phyloP scores from a whole-genome alignment of 768 basidiomycete species.

The Boletus huronensis region DNA sequence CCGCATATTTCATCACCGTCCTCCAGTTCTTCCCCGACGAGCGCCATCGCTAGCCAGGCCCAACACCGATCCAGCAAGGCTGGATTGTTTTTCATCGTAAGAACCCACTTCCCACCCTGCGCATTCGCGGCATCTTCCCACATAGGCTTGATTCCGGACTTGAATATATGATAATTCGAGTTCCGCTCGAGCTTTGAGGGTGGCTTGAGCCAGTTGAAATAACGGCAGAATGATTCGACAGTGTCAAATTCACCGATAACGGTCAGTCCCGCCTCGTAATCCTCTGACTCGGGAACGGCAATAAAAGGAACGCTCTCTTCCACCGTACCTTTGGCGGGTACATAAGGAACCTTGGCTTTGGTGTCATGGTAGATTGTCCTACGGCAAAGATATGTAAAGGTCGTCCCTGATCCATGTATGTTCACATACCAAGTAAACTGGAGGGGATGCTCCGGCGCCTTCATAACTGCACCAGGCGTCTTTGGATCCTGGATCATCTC shows the following conservation, averaged over 20 bases:
- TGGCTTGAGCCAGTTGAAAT: constrained; percentile 92
- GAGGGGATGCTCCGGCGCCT: constrained; percentile 75
- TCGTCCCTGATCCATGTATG: not conserved
- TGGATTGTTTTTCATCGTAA: constrained; percentile 87
- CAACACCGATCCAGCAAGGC: constrained; percentile 80
- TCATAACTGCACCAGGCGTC: constrained; percentile 69
- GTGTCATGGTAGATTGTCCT: constrained; percentile 93
- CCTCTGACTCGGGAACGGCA: constrained; percentile 58
- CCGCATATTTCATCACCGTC: constrained; percentile 76
- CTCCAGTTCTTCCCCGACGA: constrained; percentile 67
- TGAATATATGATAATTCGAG: constrained; percentile 95
- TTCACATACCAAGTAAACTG: constrained; percentile 69
- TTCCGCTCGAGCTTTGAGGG: constrained; percentile 86
- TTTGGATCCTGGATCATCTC: constrained; percentile 81
- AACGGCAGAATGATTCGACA: constrained; percentile 86
- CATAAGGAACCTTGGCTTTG: constrained; percentile 60
- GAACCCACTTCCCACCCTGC: constrained; percentile 91
- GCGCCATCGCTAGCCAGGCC: constrained; percentile 87
- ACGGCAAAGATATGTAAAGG: not conserved
- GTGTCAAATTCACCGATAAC: constrained; percentile 89
- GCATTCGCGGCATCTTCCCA: constrained; percentile 95
- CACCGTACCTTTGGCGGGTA: constrained; percentile 3
- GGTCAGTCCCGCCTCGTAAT: constrained; percentile 84
- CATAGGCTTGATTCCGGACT: constrained; percentile 92
- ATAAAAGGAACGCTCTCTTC: constrained; percentile 31